These are phyloP conservation scores for Cladorrhinum samala DNA, from an alignment of 495 filamentous ascomycete genomes.

Conservation along the genomic window DNA sequence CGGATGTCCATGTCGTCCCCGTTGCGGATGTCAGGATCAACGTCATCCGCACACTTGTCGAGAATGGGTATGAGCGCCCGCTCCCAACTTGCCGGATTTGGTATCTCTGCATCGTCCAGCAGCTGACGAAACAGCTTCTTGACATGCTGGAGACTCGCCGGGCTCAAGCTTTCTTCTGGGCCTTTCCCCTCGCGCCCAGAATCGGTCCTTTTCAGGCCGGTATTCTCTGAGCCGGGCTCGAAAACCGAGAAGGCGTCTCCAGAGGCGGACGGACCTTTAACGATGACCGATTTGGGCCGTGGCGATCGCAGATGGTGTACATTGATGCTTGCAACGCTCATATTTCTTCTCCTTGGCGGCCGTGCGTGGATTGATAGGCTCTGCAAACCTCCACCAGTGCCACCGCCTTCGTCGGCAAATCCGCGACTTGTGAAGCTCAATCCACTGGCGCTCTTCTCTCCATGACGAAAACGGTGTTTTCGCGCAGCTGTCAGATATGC, in stretches of 20 bases:
- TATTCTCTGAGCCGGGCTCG: constrained; percentile 23
- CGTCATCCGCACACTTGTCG: constrained; percentile 85
- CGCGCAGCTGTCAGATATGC: constrained; percentile 57
- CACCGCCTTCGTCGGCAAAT: constrained; percentile 29
- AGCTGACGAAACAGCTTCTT: constrained; percentile 77
- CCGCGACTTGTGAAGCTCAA: constrained; percentile 55
- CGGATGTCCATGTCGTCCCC: constrained; percentile 96
- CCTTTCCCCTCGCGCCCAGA: constrained; percentile 74
- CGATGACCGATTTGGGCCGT: constrained; percentile 42
- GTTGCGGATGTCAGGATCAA: constrained; percentile 81
- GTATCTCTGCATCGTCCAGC: constrained; percentile 66
- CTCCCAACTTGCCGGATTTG: constrained; percentile 74
- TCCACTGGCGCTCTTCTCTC: constrained; percentile 61
- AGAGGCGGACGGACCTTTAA: constrained; percentile 38
- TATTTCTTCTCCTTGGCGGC: constrained; percentile 61
- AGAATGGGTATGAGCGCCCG: constrained; percentile 86
- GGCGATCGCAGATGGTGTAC: constrained; percentile 63
- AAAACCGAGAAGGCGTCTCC: constrained; percentile 37
- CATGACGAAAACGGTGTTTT: constrained; percentile 64
- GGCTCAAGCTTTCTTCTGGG: constrained; percentile 74
- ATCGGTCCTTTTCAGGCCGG: constrained; percentile 64
- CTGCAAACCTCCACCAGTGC: constrained; percentile 11
- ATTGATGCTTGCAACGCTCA: constrained; percentile 66
- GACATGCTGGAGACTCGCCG: constrained; percentile 82
- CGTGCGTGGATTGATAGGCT: constrained; percentile 51